Evolutionary conservation across 345 rosid species (phyloP).

Genomic region (Populus nigra): DNA sequence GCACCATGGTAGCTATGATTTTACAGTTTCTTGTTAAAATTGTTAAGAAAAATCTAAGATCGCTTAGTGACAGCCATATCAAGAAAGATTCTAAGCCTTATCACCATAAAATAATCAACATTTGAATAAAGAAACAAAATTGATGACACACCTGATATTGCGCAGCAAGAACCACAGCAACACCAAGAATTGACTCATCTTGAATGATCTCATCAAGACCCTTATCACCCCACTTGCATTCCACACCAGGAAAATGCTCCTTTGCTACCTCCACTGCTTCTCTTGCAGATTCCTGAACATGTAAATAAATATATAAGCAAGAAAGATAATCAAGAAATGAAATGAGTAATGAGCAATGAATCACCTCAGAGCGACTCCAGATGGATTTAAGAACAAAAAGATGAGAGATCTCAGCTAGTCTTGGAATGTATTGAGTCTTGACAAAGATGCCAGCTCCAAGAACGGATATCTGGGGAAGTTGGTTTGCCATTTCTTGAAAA

Average conservation of each 20-base stretch:
- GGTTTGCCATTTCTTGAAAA: conserved; percentile 46
- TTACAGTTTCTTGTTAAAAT: no score
- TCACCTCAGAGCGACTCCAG: conserved; percentile 91
- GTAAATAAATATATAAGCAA: background rate
- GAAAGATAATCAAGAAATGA: background rate
- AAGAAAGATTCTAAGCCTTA: no score
- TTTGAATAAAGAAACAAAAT: no score
- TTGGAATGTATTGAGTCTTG: conserved; percentile 75
- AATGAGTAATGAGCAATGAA: background rate
- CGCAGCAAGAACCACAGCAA: conserved; percentile 94
- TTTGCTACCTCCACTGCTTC: conserved; percentile 75
- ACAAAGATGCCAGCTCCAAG: conserved; percentile 96
- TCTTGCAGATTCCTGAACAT: conserved; percentile 66
- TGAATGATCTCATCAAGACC: conserved; percentile 67
- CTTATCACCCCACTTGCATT: conserved; percentile 81
- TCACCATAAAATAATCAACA: no score
- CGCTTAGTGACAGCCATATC: no score
- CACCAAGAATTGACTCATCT: conserved; percentile 64
- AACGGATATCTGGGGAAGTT: conserved; percentile 57
- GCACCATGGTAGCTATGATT: background rate
- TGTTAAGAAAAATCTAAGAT: no score
- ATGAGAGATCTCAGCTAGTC: conserved; percentile 81
- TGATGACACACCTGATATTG: conserved; percentile 60
- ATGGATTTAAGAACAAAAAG: conserved; percentile 59
- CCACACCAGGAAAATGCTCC: conserved; percentile 70